Evolutionary conservation across 768 basidiomycete genomes (phyloP).

Genomic region (Trametes punicea): DNA sequence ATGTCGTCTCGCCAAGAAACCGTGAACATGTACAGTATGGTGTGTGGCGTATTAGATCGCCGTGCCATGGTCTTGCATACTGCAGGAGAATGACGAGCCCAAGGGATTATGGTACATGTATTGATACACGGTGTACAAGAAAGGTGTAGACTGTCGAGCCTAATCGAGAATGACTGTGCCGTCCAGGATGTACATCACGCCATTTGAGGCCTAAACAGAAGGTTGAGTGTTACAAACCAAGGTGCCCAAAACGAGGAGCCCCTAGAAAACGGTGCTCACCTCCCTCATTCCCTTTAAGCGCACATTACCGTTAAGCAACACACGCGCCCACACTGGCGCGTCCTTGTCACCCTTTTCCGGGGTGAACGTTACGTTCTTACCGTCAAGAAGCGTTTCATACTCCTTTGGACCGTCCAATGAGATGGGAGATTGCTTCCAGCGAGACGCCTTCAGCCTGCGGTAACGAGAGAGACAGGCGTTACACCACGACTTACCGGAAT

Average conservation of each 20-base stretch:
- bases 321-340: conserved; percentile 54
- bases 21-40: no score
- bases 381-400: conserved; percentile 58
- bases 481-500: conserved; percentile 58
- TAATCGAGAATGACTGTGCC: conserved; percentile 41
- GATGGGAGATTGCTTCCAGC: conserved; percentile 45
- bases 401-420: conserved; percentile 38
- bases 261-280: conserved; percentile 47
- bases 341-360: conserved; percentile 34
- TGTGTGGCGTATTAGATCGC: no score
- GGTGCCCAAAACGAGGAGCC: no score
- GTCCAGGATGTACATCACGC: conserved; percentile 57
- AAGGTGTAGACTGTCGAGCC: background rate
- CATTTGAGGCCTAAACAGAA: conserved; percentile 45
- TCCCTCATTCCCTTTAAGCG: conserved; percentile 59
- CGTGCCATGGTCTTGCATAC: no score
- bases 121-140: background rate
- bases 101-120: conserved; percentile 5
- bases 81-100: background rate
- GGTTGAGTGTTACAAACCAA: background rate
- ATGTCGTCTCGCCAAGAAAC: no score
- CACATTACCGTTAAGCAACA: conserved; percentile 52
- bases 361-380: conserved; percentile 55
- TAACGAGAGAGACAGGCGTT: background rate
- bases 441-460: background rate